phyloP scores from a whole-genome alignment of 176 grass and related monocot genomes.

The Juncus effusus region DNA sequence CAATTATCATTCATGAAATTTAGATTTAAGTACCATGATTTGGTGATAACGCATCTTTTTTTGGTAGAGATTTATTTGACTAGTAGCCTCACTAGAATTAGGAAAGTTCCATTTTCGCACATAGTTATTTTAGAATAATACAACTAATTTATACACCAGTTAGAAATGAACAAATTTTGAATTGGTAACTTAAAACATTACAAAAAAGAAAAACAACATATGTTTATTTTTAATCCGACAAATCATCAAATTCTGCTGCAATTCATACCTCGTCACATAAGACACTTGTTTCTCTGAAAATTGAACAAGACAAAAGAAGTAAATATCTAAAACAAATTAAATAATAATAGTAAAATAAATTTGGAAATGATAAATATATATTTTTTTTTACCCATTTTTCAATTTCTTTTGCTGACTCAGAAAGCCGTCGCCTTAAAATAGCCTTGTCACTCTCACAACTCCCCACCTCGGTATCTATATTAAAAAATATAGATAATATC shows the following conservation, averaged over 20 bases:
- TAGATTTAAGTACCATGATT: slow-evolving; percentile 27
- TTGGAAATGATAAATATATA: slow-evolving; percentile 6
- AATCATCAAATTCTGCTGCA: not conserved
- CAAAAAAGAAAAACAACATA: not conserved
- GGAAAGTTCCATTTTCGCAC: too few species aligned
- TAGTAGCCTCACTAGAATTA: too few species aligned
- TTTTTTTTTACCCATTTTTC: slow-evolving; percentile 71
- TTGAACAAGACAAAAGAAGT: slow-evolving; percentile 10
- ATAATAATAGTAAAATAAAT: too few species aligned
- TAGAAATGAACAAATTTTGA: too few species aligned
- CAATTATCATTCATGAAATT: not conserved
- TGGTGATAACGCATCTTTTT: slow-evolving; percentile 21
- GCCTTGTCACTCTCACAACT: slow-evolving; percentile 67
- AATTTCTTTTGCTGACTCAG: slow-evolving; percentile 79
- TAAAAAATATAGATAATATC: not conserved
- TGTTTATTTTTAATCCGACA: slow-evolving; percentile 19
- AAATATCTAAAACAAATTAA: too few species aligned
- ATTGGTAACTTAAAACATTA: too few species aligned
- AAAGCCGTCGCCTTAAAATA: slow-evolving; percentile 76
- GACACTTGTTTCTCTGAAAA: slow-evolving; percentile 82
- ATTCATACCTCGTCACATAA: slow-evolving; percentile 46
- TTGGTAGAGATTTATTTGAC: not conserved
- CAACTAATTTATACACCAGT: too few species aligned
- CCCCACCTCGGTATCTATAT: slow-evolving; percentile 60
- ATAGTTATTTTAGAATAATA: too few species aligned